phyloP scores from a whole-genome alignment of 2,329 filamentous ascomycete species.

The Nemania diffusa region DNA sequence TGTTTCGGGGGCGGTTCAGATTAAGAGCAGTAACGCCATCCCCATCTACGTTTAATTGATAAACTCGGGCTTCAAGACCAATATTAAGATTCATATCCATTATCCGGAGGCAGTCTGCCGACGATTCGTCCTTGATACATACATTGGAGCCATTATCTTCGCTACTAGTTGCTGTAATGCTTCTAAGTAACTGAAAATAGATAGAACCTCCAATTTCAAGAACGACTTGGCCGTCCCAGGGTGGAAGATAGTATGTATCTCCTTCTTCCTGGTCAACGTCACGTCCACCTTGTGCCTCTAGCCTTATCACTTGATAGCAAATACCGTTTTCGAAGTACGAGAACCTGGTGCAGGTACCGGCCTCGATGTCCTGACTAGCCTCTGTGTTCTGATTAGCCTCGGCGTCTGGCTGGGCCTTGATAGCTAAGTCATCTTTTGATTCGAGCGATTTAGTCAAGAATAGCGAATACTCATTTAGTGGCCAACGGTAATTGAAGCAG shows the following conservation, averaged over 20 bases:
- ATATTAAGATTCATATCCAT: slow-evolving; percentile 3
- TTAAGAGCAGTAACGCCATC: background rate
- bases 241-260: background rate
- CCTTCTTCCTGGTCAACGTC: slow-evolving; percentile 1
- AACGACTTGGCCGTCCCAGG: slow-evolving; percentile 10
- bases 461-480: slow-evolving; percentile 24
- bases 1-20: background rate
- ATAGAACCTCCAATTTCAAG: slow-evolving; percentile 26
- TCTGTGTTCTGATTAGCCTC: no score
- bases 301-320: slow-evolving; percentile 31
- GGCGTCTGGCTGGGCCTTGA: no score
- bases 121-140: background rate
- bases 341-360: slow-evolving; percentile 28
- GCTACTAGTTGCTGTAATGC: slow-evolving; percentile 5
- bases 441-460: slow-evolving; percentile 7
- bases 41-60: slow-evolving; percentile 4
- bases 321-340: slow-evolving; percentile 31
- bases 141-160: background rate
- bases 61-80: slow-evolving; percentile 11
- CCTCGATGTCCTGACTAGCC: slow-evolving; percentile 8
- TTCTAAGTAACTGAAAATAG: slow-evolving; percentile 8
- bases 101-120: slow-evolving; percentile 1
- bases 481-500: slow-evolving; percentile 33
- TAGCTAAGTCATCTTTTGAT: background rate
- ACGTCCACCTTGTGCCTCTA: slow-evolving; percentile 22